These are phyloP conservation scores for Colletotrichum musicola DNA, from an alignment of 2,329 filamentous ascomycete genomes.

Conservation along the genomic window DNA sequence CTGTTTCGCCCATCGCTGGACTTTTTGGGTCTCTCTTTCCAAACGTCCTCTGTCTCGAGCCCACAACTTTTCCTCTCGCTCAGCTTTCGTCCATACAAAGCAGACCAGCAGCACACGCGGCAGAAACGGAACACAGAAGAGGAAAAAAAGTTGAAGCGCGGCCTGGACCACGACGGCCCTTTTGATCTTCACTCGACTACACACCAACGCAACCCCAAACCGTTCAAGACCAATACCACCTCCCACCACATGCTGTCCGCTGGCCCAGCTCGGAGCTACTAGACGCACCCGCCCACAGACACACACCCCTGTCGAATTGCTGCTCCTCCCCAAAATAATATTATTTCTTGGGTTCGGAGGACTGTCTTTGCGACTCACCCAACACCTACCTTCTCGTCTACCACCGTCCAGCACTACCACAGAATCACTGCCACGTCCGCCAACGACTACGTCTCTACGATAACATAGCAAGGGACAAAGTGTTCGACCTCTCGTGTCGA, in stretches of 20 bases:
- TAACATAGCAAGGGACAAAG: slow-evolving; percentile 43
- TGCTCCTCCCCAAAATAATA: slow-evolving; percentile 43
- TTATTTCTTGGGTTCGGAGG: slow-evolving; percentile 40
- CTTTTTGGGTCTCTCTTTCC: slow-evolving; percentile 21
- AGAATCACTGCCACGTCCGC: slow-evolving; percentile 10
- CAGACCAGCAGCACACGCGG: slow-evolving; percentile 4
- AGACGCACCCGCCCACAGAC: slow-evolving; percentile 40
- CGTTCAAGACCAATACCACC: slow-evolving; percentile 34
- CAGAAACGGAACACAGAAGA: background rate
- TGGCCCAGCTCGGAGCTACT: slow-evolving; percentile 38
- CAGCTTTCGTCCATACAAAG: slow-evolving; percentile 23
- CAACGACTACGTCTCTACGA: slow-evolving; percentile 32
- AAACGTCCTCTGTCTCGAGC: slow-evolving; percentile 35
- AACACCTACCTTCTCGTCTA: slow-evolving; percentile 29
- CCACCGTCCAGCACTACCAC: slow-evolving; percentile 28
- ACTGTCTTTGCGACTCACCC: slow-evolving; percentile 39
- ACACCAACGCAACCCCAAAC: slow-evolving; percentile 21
- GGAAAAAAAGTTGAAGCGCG: slow-evolving; percentile 22
- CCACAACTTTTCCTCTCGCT: slow-evolving; percentile 35
- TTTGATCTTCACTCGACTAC: slow-evolving; percentile 37
- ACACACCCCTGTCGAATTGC: slow-evolving; percentile 41
- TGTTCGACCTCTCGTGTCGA: slow-evolving; percentile 42
- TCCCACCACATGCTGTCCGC: slow-evolving; percentile 36
- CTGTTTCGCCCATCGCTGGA: slow-evolving; percentile 35
- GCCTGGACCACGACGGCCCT: slow-evolving; percentile 35